A percentile compares a stretch with the other conserved stretches of the same genome.
phyloP scores from a whole-genome alignment of 306 rosid genomes.

The Casuarina cunninghamiana region DNA sequence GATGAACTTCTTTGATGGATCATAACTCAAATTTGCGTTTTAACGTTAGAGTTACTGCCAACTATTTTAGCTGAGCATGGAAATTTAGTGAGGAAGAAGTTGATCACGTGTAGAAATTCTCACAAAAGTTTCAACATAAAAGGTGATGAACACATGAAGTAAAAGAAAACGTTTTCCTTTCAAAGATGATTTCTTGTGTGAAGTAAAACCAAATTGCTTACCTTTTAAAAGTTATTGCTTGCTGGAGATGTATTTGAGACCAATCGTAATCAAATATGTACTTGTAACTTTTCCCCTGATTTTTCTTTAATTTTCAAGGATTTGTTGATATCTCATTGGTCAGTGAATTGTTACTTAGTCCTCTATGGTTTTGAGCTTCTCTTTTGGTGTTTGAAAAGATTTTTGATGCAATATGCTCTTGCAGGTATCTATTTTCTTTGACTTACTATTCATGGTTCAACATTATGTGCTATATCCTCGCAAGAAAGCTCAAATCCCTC shows the following conservation, averaged over 20 bases:
- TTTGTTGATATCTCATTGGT: neutral
- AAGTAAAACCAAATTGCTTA: neutral
- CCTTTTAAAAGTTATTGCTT: neutral
- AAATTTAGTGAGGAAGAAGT: neutral
- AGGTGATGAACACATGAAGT: neutral
- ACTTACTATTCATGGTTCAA: slow-evolving; percentile 37
- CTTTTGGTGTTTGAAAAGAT: neutral
- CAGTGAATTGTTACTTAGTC: neutral
- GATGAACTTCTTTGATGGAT: neutral
- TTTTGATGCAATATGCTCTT: neutral
- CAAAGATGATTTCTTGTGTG: neutral
- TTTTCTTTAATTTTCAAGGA: neutral
- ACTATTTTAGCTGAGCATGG: neutral
- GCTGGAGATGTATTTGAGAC: neutral
- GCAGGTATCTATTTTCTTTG: slow-evolving; percentile 27
- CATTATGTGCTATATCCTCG: slow-evolving; percentile 34
- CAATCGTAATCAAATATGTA: neutral
- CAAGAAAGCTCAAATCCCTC: neutral
- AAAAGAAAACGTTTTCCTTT: neutral
- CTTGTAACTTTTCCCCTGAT: neutral
- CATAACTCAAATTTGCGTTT: neutral
- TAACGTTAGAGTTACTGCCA: neutral
- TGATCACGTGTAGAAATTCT: neutral
- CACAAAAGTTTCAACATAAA: neutral
- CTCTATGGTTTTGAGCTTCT: neutral